Evolutionary conservation across 345 rosid species (phyloP), one percentile per base, ranked within the genome.

Genomic region (Arabis hirsuta): DNA sequence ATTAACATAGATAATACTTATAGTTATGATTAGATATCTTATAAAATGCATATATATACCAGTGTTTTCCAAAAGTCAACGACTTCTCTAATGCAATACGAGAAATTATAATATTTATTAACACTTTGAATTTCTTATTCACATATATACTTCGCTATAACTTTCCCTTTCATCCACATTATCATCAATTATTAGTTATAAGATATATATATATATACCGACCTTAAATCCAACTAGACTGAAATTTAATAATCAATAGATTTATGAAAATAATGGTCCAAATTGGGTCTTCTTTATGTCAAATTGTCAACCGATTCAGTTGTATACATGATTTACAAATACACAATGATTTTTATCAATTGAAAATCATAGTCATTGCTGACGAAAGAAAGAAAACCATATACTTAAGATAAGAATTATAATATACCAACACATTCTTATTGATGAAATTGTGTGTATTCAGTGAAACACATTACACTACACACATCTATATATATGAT

Each of bases 71-170:
- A 12, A 44, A 67, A 67, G 78, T 74, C 78, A 75, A 75, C 58
- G 69, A 22, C 69, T 59, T 75, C 79, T 75, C 79, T 75, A 67
- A 67, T 74, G 62, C 68, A 52, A 43, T 74, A 59, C 24, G 26
- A 58, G 43, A 74, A 50, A 20, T 57, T 60, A 60, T 58, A 68
- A 22, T 68, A 68, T 9, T 67, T 60, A 5, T 61, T 74, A 54
- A 59, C 14, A 20, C 51, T 67, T 48, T 14, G 55, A 48, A 51
- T 50, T 65, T 59, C 73, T 51, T 74, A 61, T 74, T 47, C 44
- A 36, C 44, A 36, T 36, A 2, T 8, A 36, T 55, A 73, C 54
- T 58, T 57, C 47, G 29, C 66, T 41, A 48, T 51, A 60, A 44
- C 63, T 11, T 52, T 66, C 67, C 55, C 62, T 67, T 74, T 74